These are phyloP conservation scores for Rhododendron henanense DNA, from an alignment of 148 eudicot genomes.

Conservation along the genomic window DNA sequence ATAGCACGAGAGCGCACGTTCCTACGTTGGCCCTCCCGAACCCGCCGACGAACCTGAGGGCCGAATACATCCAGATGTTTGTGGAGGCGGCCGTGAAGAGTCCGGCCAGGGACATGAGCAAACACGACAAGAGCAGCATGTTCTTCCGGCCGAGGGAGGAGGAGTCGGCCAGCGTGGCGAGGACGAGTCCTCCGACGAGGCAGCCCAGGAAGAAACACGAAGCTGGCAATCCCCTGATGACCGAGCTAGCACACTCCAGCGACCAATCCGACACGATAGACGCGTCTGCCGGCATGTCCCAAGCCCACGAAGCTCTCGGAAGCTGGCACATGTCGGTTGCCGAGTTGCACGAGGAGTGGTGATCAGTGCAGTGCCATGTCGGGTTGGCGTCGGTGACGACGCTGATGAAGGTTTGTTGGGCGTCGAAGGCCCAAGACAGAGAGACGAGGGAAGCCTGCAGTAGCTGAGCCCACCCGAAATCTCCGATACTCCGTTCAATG, in stretches of 20 bases:
- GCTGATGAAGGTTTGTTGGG: slow-evolving; percentile 71
- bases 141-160: slow-evolving; percentile 64
- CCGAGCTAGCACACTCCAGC: slow-evolving; percentile 44
- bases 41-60: slow-evolving; percentile 46
- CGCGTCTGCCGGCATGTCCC: slow-evolving; percentile 33
- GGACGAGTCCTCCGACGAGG: slow-evolving; percentile 43
- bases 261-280: slow-evolving; percentile 64
- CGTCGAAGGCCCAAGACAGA: slow-evolving; percentile 64
- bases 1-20: slow-evolving; percentile 57
- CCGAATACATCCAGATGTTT: slow-evolving; percentile 48
- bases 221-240: slow-evolving; percentile 58
- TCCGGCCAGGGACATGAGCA: slow-evolving; percentile 56
- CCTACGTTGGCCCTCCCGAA: slow-evolving; percentile 60
- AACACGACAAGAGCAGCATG: slow-evolving; percentile 29
- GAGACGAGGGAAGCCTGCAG: slow-evolving; percentile 50
- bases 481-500: slow-evolving; percentile 50
- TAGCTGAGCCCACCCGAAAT: slow-evolving; percentile 51
- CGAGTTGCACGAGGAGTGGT: slow-evolving; percentile 7
- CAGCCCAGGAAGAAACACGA: slow-evolving; percentile 65
- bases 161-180: slow-evolving; percentile 55
- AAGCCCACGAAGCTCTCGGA: slow-evolving; percentile 29
- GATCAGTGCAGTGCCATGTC: slow-evolving; percentile 37
- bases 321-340: slow-evolving; percentile 25
- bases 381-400: slow-evolving; percentile 67
- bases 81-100: slow-evolving; percentile 34